Conservation (phyloP, 2,329 filamentous ascomycete genomes). For the Ophiognomonia clavigignenti-juglandacearum region DNA sequence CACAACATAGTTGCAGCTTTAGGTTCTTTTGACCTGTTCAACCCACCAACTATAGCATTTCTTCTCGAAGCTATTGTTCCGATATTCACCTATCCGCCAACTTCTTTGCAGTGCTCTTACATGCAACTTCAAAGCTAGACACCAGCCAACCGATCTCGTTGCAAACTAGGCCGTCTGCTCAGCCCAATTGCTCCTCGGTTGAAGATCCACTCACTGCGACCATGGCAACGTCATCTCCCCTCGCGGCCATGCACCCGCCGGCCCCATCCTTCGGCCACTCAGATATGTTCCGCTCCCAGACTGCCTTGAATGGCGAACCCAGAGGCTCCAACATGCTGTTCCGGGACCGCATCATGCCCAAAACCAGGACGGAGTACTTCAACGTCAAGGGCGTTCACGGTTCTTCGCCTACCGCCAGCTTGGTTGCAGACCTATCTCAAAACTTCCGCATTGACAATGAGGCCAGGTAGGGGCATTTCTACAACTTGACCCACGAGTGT, state of each 20-base stretch:
- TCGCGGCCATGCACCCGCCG: slow-evolving; percentile 86
- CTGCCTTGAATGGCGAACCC: slow-evolving; percentile 46
- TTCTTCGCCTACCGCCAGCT: slow-evolving; percentile 84
- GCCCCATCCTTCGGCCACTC: slow-evolving; percentile 56
- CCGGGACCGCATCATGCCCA: slow-evolving; percentile 61
- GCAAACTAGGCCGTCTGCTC: too few species aligned
- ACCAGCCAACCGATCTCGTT: neutral
- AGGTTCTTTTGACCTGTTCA: slow-evolving; percentile 24
- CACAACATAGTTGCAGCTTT: slow-evolving; percentile 27
- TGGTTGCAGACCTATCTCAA: slow-evolving; percentile 91
- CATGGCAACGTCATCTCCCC: slow-evolving; percentile 92
- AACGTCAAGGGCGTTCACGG: slow-evolving; percentile 70
- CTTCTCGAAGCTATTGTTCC: slow-evolving; percentile 23
- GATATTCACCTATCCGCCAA: slow-evolving; percentile 10
- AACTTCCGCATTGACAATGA: slow-evolving; percentile 90
- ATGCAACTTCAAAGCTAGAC: slow-evolving; percentile 3
- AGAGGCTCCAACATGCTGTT: slow-evolving; percentile 69
- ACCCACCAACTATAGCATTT: slow-evolving; percentile 17
- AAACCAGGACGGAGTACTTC: slow-evolving; percentile 71
- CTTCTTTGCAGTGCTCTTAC: neutral
- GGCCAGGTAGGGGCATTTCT: slow-evolving; percentile 61
- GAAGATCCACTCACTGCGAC: slow-evolving; percentile 22
- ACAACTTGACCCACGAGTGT: neutral
- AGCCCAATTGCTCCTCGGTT: too few species aligned
- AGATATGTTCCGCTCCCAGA: slow-evolving; percentile 49